phyloP scores from a whole-genome alignment of 2,329 filamentous ascomycete genomes.

The Colletotrichum filicis region DNA sequence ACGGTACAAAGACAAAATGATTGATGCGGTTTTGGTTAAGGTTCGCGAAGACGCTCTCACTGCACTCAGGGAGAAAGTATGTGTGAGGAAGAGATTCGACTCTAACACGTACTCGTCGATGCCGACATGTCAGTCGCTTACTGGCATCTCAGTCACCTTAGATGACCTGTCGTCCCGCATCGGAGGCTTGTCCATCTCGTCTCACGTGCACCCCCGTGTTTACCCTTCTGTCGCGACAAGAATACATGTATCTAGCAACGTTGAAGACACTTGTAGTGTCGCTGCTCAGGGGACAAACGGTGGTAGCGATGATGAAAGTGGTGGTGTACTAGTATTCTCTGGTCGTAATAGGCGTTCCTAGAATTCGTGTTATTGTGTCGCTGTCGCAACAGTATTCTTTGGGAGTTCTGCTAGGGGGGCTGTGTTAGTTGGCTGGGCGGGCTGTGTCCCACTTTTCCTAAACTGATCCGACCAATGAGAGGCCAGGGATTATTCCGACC shows the following conservation, averaged over 20 bases:
- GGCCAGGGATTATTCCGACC: too few species aligned
- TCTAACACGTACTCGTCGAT: conserved; percentile 2
- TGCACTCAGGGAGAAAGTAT: conserved; percentile 17
- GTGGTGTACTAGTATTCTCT: not conserved
- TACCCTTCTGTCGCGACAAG: not conserved
- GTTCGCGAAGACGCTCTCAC: conserved; percentile 12
- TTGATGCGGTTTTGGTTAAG: conserved; percentile 7
- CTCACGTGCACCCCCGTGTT: too few species aligned
- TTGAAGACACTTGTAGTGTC: not conserved
- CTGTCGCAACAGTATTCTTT: too few species aligned
- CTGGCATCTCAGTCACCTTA: not conserved
- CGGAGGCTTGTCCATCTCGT: not conserved
- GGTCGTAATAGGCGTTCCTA: not conserved
- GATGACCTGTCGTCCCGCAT: not conserved
- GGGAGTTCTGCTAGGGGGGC: too few species aligned
- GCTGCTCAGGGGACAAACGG: not conserved
- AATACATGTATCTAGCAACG: not conserved
- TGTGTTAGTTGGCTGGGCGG: too few species aligned
- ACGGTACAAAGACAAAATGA: not conserved
- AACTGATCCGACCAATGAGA: too few species aligned
- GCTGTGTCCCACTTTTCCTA: too few species aligned
- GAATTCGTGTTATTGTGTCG: not conserved
- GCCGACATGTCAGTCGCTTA: not conserved
- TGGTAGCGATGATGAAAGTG: not conserved
- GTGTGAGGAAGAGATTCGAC: conserved; percentile 18